Conservation (phyloP, 148 eudicot species). For the Talinum fruticosum region DNA sequence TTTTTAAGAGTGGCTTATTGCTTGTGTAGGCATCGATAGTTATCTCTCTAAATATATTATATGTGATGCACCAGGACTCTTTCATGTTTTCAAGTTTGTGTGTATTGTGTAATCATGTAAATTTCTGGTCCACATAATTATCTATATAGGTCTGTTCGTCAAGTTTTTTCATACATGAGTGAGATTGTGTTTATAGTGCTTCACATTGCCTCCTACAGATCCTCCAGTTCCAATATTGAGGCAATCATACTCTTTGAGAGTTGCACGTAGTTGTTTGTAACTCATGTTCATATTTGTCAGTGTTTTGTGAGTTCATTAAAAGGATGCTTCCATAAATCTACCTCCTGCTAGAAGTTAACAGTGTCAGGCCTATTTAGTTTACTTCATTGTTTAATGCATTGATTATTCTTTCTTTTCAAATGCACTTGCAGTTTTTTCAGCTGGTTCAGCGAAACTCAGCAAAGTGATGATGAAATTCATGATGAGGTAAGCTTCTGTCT, state of each 20-base stretch:
- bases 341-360: not conserved
- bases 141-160: too few species aligned
- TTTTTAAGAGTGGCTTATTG: not conserved
- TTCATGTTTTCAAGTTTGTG: not conserved
- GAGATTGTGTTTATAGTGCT: not conserved
- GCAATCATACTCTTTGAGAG: not conserved
- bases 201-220: not conserved
- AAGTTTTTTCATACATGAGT: not conserved
- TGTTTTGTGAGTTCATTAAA: not conserved
- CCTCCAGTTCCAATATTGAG: not conserved
- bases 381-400: not conserved
- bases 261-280: not conserved
- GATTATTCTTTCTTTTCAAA: not conserved
- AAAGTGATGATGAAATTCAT: slow-evolving; percentile 57
- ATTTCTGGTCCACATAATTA: too few species aligned
- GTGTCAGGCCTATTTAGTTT: not conserved
- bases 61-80: not conserved
- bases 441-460: slow-evolving; percentile 73
- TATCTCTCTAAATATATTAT: not conserved
- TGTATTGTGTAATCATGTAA: too few species aligned
- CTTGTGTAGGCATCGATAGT: not conserved
- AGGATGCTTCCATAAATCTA: not conserved
- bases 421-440: slow-evolving; percentile 73
- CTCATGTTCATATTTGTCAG: not conserved
- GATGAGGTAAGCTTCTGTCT: slow-evolving; percentile 61